Evolutionary conservation across 2,329 filamentous ascomycete genomes (phyloP).

Genomic region (Fusarium annulatum): DNA sequence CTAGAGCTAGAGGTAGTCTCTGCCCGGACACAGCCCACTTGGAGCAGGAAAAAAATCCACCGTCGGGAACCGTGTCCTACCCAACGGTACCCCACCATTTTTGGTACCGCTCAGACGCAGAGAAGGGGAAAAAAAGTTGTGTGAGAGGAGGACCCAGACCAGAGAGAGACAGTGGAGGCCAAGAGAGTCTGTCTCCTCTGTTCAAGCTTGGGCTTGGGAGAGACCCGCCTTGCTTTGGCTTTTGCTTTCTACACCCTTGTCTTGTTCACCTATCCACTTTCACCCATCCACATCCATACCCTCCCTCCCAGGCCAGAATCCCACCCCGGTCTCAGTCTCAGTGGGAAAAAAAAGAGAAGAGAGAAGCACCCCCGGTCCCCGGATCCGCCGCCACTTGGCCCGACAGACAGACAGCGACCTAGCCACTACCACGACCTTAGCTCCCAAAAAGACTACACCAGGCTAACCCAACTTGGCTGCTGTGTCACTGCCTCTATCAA

Average conservation of each 20-base stretch:
- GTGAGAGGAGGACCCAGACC: background rate
- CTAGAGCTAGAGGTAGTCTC: conserved; percentile 7
- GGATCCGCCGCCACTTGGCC: conserved; percentile 41
- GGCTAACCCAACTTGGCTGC: conserved; percentile 29
- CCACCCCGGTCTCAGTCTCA: conserved; percentile 23
- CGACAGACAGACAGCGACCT: conserved; percentile 17
- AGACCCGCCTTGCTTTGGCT: conserved; percentile 22
- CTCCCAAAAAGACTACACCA: background rate
- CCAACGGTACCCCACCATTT: conserved; percentile 33
- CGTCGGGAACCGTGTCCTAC: conserved; percentile 21
- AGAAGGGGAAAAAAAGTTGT: conserved; percentile 34
- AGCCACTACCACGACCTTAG: background rate
- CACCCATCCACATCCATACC: conserved; percentile 5
- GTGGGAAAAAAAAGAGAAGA: background rate
- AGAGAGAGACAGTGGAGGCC: background rate
- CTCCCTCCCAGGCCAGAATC: conserved; percentile 1
- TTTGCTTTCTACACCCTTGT: conserved; percentile 30
- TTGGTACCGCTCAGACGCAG: conserved; percentile 27
- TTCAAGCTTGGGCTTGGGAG: conserved; percentile 5
- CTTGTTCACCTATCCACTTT: conserved; percentile 22
- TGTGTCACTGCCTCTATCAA: conserved; percentile 36
- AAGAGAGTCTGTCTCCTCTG: background rate
- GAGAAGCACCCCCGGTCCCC: conserved; percentile 22
- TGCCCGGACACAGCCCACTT: conserved; percentile 31
- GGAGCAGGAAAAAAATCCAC: conserved; percentile 22